phyloP scores from a whole-genome alignment of 331 rosid genomes.

The Malus hybrid region DNA sequence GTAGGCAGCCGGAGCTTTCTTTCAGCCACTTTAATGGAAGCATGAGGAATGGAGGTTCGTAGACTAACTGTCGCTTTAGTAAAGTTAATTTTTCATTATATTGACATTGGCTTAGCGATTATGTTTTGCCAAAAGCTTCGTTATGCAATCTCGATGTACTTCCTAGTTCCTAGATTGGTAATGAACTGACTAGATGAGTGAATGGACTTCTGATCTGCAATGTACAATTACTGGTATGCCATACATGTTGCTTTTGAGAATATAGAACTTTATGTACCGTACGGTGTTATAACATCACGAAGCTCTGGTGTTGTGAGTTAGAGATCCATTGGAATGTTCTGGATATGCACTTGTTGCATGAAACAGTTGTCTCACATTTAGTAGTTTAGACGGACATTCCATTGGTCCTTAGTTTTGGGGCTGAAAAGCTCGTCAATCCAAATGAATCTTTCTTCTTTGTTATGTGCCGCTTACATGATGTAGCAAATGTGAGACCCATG shows the following conservation, averaged over 20 bases:
- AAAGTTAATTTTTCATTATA: conserved; percentile 7
- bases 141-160: conserved; percentile 7
- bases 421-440: too few relatives aligned
- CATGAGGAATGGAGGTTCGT: conserved; percentile 26
- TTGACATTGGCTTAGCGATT: neutral
- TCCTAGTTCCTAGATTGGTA: neutral
- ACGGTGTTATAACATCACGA: neutral
- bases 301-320: neutral
- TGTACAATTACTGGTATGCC: neutral
- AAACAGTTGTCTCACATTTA: neutral
- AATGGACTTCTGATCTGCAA: conserved; percentile 10
- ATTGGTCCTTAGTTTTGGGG: too few relatives aligned
- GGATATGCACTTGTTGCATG: neutral
- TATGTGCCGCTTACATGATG: neutral
- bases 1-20: conserved; percentile 33
- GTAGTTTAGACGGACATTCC: too few relatives aligned
- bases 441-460: too few relatives aligned
- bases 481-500: neutral
- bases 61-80: conserved; percentile 9
- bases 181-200: conserved; percentile 8
- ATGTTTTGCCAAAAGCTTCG: neutral
- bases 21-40: conserved; percentile 11
- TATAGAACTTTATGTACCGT: neutral
- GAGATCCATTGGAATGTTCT: neutral
- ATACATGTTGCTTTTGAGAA: neutral